phyloP scores from a whole-genome alignment of 306 rosid genomes.

The Elaeagnus macrophylla region DNA sequence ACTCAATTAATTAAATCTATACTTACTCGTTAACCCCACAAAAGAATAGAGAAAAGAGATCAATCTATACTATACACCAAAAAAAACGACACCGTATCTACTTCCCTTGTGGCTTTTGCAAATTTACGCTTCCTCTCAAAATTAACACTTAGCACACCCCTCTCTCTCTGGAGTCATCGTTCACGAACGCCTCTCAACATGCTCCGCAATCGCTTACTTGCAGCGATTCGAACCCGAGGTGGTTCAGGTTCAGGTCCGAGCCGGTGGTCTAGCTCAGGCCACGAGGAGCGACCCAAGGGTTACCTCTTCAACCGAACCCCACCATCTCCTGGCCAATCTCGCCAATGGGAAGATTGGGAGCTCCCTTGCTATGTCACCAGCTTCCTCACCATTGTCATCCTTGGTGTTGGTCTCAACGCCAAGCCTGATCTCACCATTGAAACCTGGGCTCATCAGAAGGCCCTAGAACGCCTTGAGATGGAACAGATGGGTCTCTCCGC shows the following conservation, averaged over 20 bases:
- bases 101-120: too few relatives aligned
- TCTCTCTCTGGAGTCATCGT: conserved; percentile 21
- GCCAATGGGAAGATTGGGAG: conserved; percentile 99
- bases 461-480: conserved; percentile 81
- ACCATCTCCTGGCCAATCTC: conserved; percentile 59
- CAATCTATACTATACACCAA: too few relatives aligned
- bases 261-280: conserved; percentile 80
- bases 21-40: too few relatives aligned
- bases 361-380: conserved; percentile 96
- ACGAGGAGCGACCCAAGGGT: conserved; percentile 83
- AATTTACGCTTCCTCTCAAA: too few relatives aligned
- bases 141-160: too few relatives aligned
- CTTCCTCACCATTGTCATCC: conserved; percentile 92
- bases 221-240: conserved; percentile 60
- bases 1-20: too few relatives aligned
- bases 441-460: conserved; percentile 97
- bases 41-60: too few relatives aligned
- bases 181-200: conserved; percentile 24
- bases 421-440: conserved; percentile 98
- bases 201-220: conserved; percentile 71
- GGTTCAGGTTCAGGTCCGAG: conserved; percentile 49
- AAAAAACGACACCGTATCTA: too few relatives aligned
- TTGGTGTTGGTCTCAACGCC: conserved; percentile 97
- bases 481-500: conserved; percentile 34
- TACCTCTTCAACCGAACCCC: conserved; percentile 74